Conservation (phyloP, 2,329 filamentous ascomycete genomes). For the Colletotrichum liriopes region DNA sequence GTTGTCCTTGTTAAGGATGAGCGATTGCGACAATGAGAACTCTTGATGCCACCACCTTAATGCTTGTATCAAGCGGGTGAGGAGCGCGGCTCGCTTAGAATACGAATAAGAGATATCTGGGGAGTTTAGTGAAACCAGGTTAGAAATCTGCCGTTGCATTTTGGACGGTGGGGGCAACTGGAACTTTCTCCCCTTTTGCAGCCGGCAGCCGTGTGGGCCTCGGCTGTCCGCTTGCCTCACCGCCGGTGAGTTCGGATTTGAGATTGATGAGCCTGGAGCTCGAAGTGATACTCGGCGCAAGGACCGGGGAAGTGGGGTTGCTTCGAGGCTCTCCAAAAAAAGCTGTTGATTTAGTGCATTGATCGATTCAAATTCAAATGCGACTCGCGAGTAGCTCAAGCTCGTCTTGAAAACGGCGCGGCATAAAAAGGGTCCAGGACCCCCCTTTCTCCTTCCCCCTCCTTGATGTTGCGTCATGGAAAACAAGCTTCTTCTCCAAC, state of each 20-base stretch:
- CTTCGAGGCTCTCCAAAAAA: background rate
- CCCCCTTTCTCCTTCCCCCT: constrained; percentile 3
- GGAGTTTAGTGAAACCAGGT: background rate
- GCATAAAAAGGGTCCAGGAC: constrained; percentile 23
- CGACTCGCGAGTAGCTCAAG: background rate
- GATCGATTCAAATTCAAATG: constrained; percentile 8
- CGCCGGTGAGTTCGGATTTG: background rate
- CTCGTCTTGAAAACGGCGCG: constrained; percentile 14
- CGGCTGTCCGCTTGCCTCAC: background rate
- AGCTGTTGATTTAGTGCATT: constrained; percentile 19
- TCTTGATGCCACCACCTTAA: background rate
- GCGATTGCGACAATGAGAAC: background rate
- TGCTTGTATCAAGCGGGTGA: no score
- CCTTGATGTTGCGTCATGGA: constrained; percentile 25
- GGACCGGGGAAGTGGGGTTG: constrained; percentile 25
- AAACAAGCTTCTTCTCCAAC: constrained; percentile 28
- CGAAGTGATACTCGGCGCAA: constrained; percentile 23
- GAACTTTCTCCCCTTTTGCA: background rate
- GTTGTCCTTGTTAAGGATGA: background rate
- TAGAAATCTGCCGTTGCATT: background rate
- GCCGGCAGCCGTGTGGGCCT: constrained; percentile 2
- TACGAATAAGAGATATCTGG: constrained; percentile 22
- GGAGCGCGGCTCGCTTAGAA: background rate
- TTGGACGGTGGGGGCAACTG: background rate
- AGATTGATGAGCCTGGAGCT: background rate